Conservation (phyloP, 2,329 filamentous ascomycete genomes). For the Penicillium crustosum region DNA sequence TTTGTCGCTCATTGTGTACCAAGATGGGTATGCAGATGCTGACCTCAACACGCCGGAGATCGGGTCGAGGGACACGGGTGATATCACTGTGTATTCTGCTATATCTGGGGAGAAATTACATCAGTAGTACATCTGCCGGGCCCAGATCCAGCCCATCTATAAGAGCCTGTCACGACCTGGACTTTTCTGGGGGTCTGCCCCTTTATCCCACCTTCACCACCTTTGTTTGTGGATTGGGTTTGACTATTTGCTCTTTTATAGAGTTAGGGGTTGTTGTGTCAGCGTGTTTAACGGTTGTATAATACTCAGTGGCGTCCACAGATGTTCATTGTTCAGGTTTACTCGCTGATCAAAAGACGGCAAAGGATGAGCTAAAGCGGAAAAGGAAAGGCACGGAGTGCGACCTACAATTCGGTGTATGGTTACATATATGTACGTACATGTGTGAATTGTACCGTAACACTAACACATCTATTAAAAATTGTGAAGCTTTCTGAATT, state of each 20-base stretch:
- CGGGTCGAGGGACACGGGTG: too few species aligned
- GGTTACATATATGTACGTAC: too few species aligned
- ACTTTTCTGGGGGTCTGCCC: not conserved
- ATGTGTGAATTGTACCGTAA: not conserved
- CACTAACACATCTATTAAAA: not conserved
- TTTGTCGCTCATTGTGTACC: not conserved
- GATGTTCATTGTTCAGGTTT: too few species aligned
- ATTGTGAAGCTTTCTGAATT: not conserved
- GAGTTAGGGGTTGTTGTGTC: not conserved
- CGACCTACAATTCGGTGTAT: not conserved
- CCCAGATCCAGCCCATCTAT: too few species aligned
- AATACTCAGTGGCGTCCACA: not conserved
- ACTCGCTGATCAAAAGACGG: not conserved
- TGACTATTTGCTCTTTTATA: not conserved
- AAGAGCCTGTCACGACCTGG: not conserved
- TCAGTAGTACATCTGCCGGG: too few species aligned
- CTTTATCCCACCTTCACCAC: not conserved
- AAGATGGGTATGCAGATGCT: not conserved
- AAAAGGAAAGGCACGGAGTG: not conserved
- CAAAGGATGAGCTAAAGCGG: not conserved
- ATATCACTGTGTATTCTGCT: not conserved
- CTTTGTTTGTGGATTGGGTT: not conserved
- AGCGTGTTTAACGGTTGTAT: too few species aligned
- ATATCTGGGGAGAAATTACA: not conserved
- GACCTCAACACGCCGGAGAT: not conserved